A percentile compares a stretch with the other conserved stretches of the same genome.
Conservation (phyloP, 148 eudicot species). For the Chenopodium quinoa region DNA sequence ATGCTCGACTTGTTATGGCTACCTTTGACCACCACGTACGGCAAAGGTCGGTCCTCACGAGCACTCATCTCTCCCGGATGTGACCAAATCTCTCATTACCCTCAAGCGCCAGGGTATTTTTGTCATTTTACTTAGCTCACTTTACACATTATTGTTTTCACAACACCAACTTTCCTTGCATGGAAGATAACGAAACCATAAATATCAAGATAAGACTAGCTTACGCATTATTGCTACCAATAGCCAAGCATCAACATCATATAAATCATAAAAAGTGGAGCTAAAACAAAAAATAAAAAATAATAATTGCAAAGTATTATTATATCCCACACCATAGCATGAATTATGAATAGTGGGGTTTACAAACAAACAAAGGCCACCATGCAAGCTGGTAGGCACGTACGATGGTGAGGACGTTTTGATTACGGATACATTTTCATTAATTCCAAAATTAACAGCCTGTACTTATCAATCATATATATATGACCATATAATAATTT, state of each 20-base stretch:
- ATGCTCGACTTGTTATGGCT: too few relatives aligned
- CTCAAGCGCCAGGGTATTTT: too few relatives aligned
- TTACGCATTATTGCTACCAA: not conserved
- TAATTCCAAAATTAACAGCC: not conserved
- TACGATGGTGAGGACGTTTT: not conserved
- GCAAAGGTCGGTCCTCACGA: too few relatives aligned
- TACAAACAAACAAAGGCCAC: conserved; percentile 13
- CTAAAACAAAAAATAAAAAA: not conserved
- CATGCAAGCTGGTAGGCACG: conserved; percentile 9
- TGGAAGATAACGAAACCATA: not conserved
- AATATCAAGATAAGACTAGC: not conserved
- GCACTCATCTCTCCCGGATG: too few relatives aligned
- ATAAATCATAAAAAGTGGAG: not conserved
- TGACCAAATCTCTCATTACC: too few relatives aligned
- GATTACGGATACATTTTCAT: not conserved
- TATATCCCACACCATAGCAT: not conserved
- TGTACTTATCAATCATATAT: not conserved
- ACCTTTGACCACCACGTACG: too few relatives aligned
- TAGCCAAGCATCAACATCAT: not conserved
- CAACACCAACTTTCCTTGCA: too few relatives aligned
- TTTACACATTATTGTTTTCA: too few relatives aligned
- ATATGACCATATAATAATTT: not conserved
- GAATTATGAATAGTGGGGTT: not conserved
- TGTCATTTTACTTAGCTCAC: too few relatives aligned
- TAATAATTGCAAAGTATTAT: not conserved